A percentile compares a stretch with the other conserved stretches of the same genome.
Evolutionary conservation across 1,284 basidiomycete species (phyloP).

Genomic region (Quambalaria eucalypti): DNA sequence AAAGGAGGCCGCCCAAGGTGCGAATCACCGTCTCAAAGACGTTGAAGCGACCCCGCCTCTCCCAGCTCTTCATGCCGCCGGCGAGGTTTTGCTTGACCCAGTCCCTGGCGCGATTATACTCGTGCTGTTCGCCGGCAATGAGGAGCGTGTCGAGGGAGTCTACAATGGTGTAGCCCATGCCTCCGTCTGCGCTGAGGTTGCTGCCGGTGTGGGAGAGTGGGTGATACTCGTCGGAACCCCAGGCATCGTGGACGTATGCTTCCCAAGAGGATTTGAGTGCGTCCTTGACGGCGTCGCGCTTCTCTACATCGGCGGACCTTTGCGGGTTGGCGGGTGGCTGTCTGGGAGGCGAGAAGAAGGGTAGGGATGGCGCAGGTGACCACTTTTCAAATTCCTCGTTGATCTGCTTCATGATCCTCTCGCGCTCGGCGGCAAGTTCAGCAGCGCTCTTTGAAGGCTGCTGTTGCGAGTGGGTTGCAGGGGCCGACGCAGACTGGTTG

Average conservation of each 20-base stretch:
- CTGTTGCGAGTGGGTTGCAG: background rate
- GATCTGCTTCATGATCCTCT: background rate
- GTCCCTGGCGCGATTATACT: slow-evolving; percentile 65
- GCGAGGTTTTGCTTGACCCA: slow-evolving; percentile 68
- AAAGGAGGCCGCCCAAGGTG: slow-evolving; percentile 69
- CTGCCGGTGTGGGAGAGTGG: slow-evolving; percentile 31
- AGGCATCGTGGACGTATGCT: slow-evolving; percentile 38
- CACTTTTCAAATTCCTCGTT: background rate
- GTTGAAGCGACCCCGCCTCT: slow-evolving; percentile 55
- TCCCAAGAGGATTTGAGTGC: slow-evolving; percentile 42
- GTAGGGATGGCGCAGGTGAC: background rate
- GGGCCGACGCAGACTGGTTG: background rate
- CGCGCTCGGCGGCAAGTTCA: background rate
- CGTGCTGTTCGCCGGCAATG: slow-evolving; percentile 69
- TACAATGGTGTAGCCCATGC: slow-evolving; percentile 45
- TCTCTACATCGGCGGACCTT: slow-evolving; percentile 15
- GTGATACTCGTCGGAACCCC: slow-evolving; percentile 45
- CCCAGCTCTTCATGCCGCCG: slow-evolving; percentile 51
- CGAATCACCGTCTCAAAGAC: slow-evolving; percentile 87
- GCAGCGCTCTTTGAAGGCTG: background rate
- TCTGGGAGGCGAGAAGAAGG: background rate
- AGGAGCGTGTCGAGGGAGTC: slow-evolving; percentile 65
- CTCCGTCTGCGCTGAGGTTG: slow-evolving; percentile 31
- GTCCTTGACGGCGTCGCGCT: slow-evolving; percentile 21
- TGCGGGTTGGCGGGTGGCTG: background rate